Conservation (phyloP, 495 filamentous ascomycete species). For the Penicillium pulvis region DNA sequence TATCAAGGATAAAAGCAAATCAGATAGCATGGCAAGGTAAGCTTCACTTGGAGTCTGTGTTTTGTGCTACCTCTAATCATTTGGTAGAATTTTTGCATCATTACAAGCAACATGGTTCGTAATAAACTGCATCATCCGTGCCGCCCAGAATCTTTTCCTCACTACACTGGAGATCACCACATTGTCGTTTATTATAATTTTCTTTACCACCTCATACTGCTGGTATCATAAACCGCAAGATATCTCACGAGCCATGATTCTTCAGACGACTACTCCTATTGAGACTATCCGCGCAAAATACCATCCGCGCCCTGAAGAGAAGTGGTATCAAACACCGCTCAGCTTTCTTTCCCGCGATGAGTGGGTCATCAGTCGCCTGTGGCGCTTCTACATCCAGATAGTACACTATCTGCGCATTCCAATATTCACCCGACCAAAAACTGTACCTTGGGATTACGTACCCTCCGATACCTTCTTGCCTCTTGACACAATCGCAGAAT, state of each 20-base stretch:
- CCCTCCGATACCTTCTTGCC: conserved; percentile 16
- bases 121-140: conserved; percentile 26
- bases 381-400: conserved; percentile 24
- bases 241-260: conserved; percentile 26
- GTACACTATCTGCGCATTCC: conserved; percentile 20
- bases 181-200: conserved; percentile 41
- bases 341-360: conserved; percentile 26
- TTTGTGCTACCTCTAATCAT: neutral
- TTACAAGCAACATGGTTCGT: conserved; percentile 36
- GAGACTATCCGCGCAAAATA: neutral
- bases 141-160: conserved; percentile 26
- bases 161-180: conserved; percentile 46
- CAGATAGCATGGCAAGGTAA: conserved; percentile 33
- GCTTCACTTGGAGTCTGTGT: no score
- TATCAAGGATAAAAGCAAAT: conserved; percentile 46
- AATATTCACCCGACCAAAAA: conserved; percentile 13
- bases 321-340: conserved; percentile 25
- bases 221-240: conserved; percentile 48
- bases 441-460: conserved; percentile 23
- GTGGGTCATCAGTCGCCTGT: conserved; percentile 21
- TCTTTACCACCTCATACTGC: conserved; percentile 39
- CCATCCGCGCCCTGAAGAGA: neutral
- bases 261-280: neutral
- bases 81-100: conserved; percentile 12
- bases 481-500: conserved; percentile 12